Evolutionary conservation across 2,329 filamentous ascomycete genomes (phyloP).

Genomic region (Fusarium piperis): DNA sequence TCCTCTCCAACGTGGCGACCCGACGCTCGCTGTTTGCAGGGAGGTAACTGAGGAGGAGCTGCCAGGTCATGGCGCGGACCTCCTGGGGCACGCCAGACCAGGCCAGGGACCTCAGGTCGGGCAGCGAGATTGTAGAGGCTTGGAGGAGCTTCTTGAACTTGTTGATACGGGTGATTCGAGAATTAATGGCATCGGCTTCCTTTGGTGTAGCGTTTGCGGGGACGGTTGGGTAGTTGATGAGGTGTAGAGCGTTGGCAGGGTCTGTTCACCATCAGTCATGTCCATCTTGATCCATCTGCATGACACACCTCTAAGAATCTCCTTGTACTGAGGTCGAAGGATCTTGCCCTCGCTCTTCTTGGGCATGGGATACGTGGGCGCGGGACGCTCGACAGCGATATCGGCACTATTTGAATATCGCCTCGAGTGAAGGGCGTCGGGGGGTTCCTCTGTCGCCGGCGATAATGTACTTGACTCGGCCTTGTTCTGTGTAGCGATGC

Average conservation of each 20-base stretch:
- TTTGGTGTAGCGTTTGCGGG: slow-evolving; percentile 80
- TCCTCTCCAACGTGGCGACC: slow-evolving; percentile 88
- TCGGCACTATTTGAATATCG: slow-evolving; percentile 87
- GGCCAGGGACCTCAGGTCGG: slow-evolving; percentile 84
- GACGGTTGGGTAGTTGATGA: slow-evolving; percentile 86
- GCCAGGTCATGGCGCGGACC: slow-evolving; percentile 99
- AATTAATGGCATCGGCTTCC: slow-evolving; percentile 85
- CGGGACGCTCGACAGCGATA: slow-evolving; percentile 89
- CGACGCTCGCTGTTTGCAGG: slow-evolving; percentile 96
- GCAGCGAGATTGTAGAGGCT: slow-evolving; percentile 85
- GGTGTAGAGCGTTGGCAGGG: slow-evolving; percentile 92
- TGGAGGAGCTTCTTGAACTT: slow-evolving; percentile 98
- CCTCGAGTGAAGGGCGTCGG: slow-evolving; percentile 55
- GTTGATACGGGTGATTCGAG: slow-evolving; percentile 92
- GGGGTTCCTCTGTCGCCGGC: slow-evolving; percentile 49
- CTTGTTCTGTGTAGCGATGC: slow-evolving; percentile 57
- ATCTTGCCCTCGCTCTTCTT: slow-evolving; percentile 96
- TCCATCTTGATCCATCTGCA: neutral
- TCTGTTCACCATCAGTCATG: slow-evolving; percentile 53
- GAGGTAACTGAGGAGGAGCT: slow-evolving; percentile 91
- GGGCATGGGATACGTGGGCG: slow-evolving; percentile 84
- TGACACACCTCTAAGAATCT: slow-evolving; percentile 77
- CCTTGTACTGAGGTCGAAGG: slow-evolving; percentile 95
- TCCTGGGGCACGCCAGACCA: slow-evolving; percentile 97
- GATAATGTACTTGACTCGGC: slow-evolving; percentile 46